Evolutionary conservation across 257 asterid genomes (phyloP).

Genomic region (Salvia miltiorrhiza): DNA sequence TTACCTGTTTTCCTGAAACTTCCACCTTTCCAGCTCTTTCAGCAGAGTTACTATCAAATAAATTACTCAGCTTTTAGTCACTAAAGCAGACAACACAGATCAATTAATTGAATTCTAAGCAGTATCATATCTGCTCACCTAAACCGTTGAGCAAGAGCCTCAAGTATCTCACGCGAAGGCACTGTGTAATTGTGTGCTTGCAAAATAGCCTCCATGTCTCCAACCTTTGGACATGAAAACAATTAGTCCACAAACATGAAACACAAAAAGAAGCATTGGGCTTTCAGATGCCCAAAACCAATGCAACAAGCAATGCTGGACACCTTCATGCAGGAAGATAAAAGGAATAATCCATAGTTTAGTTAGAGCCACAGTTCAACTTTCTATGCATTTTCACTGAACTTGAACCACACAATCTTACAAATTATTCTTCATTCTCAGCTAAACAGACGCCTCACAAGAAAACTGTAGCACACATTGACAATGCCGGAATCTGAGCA

Average conservation of each 20-base stretch:
- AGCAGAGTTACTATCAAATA: constrained; percentile 54
- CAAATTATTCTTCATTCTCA: not conserved
- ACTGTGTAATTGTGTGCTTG: constrained; percentile 69
- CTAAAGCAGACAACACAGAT: not conserved
- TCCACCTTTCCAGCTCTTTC: constrained; percentile 77
- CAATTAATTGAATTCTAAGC: not conserved
- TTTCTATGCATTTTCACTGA: not conserved
- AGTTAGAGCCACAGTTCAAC: not conserved
- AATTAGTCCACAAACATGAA: not conserved
- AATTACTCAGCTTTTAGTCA: constrained; percentile 13
- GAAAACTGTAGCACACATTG: not conserved
- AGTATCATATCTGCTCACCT: constrained; percentile 38
- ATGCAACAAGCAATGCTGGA: not conserved
- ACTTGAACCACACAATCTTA: not conserved
- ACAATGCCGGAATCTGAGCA: not conserved
- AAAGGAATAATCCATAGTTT: not conserved
- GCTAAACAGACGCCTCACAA: constrained; percentile 7
- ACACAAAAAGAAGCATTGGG: not conserved
- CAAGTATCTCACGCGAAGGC: constrained; percentile 76
- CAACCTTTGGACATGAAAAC: constrained; percentile 44
- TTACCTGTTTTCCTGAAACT: constrained; percentile 82
- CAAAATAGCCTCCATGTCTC: constrained; percentile 83
- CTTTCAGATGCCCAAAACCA: not conserved
- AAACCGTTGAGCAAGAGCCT: constrained; percentile 81
- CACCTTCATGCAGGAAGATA: not conserved